Conservation (phyloP, 2,329 filamentous ascomycete species). For the Endoconidiophora laricicola region DNA sequence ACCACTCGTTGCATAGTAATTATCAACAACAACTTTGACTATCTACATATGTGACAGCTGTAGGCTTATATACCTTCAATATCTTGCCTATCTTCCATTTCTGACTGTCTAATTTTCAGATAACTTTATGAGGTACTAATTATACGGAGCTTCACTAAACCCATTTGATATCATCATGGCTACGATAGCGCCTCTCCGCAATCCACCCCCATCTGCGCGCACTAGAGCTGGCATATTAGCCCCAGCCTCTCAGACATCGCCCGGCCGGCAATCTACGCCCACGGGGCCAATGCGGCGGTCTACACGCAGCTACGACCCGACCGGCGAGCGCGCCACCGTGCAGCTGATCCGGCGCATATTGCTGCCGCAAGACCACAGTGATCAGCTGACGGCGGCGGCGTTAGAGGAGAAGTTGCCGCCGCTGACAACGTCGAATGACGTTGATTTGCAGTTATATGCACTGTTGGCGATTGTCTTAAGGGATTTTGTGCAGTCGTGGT, state of each 20-base stretch:
- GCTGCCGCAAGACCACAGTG: constrained; percentile 48
- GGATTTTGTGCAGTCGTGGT: constrained; percentile 88
- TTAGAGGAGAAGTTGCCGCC: constrained; percentile 76
- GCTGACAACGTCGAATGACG: constrained; percentile 82
- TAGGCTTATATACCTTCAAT: too few species aligned
- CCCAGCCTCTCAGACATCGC: background rate
- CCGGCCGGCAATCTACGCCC: background rate
- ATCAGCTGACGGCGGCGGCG: constrained; percentile 39
- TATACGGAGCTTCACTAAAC: too few species aligned
- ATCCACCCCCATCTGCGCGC: background rate
- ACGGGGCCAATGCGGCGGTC: constrained; percentile 17
- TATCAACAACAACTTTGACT: too few species aligned
- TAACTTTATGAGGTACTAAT: too few species aligned
- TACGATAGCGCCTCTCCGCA: background rate
- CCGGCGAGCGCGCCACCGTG: constrained; percentile 63
- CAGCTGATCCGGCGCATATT: constrained; percentile 70
- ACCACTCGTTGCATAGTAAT: too few species aligned
- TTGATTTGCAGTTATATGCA: constrained; percentile 78
- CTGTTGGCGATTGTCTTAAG: constrained; percentile 77
- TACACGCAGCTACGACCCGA: constrained; percentile 30
- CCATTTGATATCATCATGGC: background rate
- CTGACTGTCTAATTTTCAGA: too few species aligned
- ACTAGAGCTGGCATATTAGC: too few species aligned
- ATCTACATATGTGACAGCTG: too few species aligned
- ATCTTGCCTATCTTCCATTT: too few species aligned